Percentiles rank a stretch among this genome's conserved stretches.
Evolutionary conservation across 2,329 filamentous ascomycete species (phyloP).

Genomic region (Aspergillus aculeatus): DNA sequence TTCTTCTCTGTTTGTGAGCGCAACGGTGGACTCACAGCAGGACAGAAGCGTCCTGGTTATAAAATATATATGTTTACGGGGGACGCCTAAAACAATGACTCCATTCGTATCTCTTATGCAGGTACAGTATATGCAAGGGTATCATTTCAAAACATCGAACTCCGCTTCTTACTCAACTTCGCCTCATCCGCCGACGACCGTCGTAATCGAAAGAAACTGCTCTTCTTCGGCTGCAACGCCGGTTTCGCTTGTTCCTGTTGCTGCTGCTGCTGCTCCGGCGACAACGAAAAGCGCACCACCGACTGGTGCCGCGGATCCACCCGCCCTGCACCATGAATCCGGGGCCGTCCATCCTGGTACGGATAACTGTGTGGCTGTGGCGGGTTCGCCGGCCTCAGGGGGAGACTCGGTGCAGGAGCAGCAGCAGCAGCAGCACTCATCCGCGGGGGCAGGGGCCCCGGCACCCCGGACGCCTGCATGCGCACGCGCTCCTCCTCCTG

Average conservation of each 20-base stretch:
- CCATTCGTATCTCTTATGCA: neutral
- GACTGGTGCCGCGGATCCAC: constrained; percentile 18
- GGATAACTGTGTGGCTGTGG: constrained; percentile 15
- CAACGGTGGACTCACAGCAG: too few species aligned
- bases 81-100: neutral
- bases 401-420: constrained; percentile 14
- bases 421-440: constrained; percentile 10
- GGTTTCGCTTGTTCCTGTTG: constrained; percentile 6
- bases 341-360: constrained; percentile 14
- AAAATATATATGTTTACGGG: too few species aligned
- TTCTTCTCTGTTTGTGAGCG: neutral
- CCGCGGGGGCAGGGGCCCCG: constrained; percentile 19
- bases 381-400: constrained; percentile 10
- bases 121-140: neutral
- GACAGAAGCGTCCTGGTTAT: too few species aligned
- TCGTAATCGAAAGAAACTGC: constrained; percentile 47
- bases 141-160: constrained; percentile 44
- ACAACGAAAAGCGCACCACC: constrained; percentile 19
- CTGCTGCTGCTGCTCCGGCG: constrained; percentile 11
- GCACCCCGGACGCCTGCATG: constrained; percentile 17
- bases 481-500: constrained; percentile 39
- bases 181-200: constrained; percentile 35
- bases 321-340: neutral
- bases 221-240: constrained; percentile 40
- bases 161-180: constrained; percentile 46